Base-by-base conservation (phyloP, 495 filamentous ascomycete genomes). In the Letharia columbiana region DNA sequence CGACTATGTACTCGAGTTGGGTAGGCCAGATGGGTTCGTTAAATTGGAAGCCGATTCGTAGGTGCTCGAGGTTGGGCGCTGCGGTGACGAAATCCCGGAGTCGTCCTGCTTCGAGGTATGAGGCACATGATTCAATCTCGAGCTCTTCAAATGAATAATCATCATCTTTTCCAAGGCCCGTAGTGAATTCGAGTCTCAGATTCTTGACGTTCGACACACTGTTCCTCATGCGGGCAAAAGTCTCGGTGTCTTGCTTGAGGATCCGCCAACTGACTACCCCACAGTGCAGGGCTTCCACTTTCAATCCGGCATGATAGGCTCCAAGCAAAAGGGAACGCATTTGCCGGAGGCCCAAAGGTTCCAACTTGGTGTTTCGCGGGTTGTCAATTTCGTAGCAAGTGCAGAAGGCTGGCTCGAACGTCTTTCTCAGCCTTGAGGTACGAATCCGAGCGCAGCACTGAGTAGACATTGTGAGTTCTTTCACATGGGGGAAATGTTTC, bases 41-140 rank as follows among this genome's bases (percentile, higher is more conserved):
- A 4, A 3, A 31, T n/a, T 39, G 40, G 41, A 59, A 58, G 11
- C 40, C 41, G 2, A 65, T 28, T 6, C 35, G 56, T 35, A 59
- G 17, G 42, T 60, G 6, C 20, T 65, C 41, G 20, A 59, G 41
- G 12, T 65, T 44, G 13, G 41, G 54, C 6, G 52, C 52, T 49
- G 63, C 40, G 42, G 40, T 60, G 15, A 47, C 37, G 33, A 59
- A 60, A 13, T 65, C 63, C 8, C 18, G 15, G 28, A 65, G 63
- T 15, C 54, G 63, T 42, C 63, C 54, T 45, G 0, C 40, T 45
- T 33, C 20, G 17, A 59, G 42, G 41, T 65, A 59, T n/a, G 13
- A 2, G 5, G 52, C 8, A 49, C 41, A 65, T 4, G 9, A 2
- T 31, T 9, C 7, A 2, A 37, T 40, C 28, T 65, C 52, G 28